Evolutionary conservation across 2,329 filamentous ascomycete genomes (phyloP).

Genomic region (Chalara sp.): DNA sequence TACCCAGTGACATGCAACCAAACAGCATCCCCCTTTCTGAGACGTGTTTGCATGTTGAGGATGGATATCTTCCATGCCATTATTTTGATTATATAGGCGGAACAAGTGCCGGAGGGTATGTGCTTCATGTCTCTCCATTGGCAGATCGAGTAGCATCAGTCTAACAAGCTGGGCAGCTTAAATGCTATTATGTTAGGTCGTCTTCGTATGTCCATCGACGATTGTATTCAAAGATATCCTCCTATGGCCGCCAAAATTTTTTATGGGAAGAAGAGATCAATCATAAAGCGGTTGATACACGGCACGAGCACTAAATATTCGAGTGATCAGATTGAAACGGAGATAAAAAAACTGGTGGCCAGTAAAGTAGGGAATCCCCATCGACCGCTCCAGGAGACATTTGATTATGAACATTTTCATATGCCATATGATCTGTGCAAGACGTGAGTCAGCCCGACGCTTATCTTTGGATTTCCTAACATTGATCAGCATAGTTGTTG

Average conservation of each 20-base stretch:
- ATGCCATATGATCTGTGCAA: not conserved
- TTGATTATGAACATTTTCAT: slow-evolving; percentile 1
- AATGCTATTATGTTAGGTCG: slow-evolving; percentile 41
- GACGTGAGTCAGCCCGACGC: not conserved
- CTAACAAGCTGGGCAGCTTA: slow-evolving; percentile 26
- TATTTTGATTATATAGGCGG: not conserved
- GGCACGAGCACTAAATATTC: not conserved
- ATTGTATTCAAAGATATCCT: slow-evolving; percentile 13
- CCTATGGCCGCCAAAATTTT: not conserved
- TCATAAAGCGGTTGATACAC: not conserved
- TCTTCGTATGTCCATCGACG: slow-evolving; percentile 36
- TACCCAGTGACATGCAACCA: too few relatives aligned
- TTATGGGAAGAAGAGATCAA: not conserved
- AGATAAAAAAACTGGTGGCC: not conserved
- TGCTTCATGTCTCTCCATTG: not conserved
- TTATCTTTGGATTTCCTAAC: not conserved
- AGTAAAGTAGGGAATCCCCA: not conserved
- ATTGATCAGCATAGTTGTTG: not conserved
- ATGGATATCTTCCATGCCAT: not conserved
- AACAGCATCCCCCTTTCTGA: not conserved
- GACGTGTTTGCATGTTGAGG: not conserved
- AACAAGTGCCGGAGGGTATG: not conserved
- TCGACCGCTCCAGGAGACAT: not conserved
- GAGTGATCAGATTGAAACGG: not conserved
- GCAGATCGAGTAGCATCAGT: not conserved